Base-by-base conservation (phyloP, 306 rosid genomes). In the Luffa acutangula region DNA sequence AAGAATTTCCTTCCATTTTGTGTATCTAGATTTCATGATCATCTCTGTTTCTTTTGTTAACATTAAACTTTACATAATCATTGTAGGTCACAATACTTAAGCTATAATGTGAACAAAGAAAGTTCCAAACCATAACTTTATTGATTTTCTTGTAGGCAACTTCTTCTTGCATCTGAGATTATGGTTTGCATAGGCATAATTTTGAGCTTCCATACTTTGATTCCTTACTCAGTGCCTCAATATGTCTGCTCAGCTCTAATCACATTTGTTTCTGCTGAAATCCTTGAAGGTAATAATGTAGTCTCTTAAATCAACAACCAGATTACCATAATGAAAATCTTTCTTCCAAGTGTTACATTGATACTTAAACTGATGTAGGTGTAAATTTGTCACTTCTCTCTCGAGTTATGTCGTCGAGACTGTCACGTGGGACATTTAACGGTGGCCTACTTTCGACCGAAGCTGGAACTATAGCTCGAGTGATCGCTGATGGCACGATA, bases 391-490 rank as follows among this genome's bases (percentile, higher is more conserved):
- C 97, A 25, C 95, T 93, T 67, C 91, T 93, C 34, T 91, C 98
- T 69, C 88, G 89, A 53, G 85, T 88, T 75, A 93, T 93, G 97
- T 91, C 97, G 0, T 90, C 98, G 1, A 84, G 97, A 87, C 95
- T 93, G 84, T 87, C 98, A 5, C 84, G 85, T 2, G 97, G 98
- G 70, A 93, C 98, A 17, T 91, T 63, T 76, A 93, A 93, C 48
- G 97, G 98, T 1, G 98, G 97, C 33, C 75, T 93, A 82, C 88
- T 93, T 51, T 90, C 97, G 9, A 93, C 97, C 1, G 96, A 93
- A 84, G 98, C 98, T 0, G 98, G 98, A 77, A 93, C 98, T 7
- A 79, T 93, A 71, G 98, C 98, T 51, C 88, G 98, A 79, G 98
- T 93, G 39, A 63, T 93, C 72, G 98, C 97, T 37, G 98, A 93